Evolutionary conservation across 257 asterid species (phyloP).

Genomic region (Henckelia pumila): DNA sequence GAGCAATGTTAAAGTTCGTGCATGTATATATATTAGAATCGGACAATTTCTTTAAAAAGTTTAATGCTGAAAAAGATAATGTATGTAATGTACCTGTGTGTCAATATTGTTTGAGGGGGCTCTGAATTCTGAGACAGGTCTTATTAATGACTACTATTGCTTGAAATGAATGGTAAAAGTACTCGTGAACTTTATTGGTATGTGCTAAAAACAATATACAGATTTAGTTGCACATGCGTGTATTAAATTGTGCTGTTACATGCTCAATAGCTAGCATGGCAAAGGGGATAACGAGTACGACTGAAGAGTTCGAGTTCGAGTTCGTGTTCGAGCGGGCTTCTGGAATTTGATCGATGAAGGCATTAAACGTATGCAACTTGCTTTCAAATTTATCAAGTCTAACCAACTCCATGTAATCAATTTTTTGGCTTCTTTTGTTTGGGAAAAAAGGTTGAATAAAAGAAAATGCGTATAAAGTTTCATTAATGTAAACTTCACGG

Average conservation of each 20-base stretch:
- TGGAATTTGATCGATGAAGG: no score
- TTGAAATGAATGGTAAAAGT: conserved; percentile 22
- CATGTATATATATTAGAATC: neutral
- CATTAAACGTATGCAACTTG: no score
- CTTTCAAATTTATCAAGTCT: no score
- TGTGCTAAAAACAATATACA: conserved; percentile 9
- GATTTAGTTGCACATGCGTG: conserved; percentile 28
- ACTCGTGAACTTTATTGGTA: conserved; percentile 7
- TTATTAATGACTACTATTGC: conserved; percentile 14
- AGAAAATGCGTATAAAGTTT: no score
- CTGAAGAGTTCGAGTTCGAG: neutral
- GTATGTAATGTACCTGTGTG: neutral
- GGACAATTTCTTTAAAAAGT: neutral
- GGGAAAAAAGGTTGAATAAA: no score
- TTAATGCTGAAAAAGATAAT: no score
- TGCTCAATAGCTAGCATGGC: neutral
- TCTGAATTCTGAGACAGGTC: neutral
- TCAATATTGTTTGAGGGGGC: conserved; percentile 8
- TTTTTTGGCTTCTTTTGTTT: no score
- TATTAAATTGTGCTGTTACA: conserved; percentile 14
- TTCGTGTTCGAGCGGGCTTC: neutral
- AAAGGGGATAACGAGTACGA: neutral
- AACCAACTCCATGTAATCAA: no score
- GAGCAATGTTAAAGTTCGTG: neutral
- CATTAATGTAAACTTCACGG: conserved; percentile 35